Evolutionary conservation across 176 grass and related monocot species (phyloP), one percentile per base, ranked within the genome.

Genomic region (Olyra latifolia): DNA sequence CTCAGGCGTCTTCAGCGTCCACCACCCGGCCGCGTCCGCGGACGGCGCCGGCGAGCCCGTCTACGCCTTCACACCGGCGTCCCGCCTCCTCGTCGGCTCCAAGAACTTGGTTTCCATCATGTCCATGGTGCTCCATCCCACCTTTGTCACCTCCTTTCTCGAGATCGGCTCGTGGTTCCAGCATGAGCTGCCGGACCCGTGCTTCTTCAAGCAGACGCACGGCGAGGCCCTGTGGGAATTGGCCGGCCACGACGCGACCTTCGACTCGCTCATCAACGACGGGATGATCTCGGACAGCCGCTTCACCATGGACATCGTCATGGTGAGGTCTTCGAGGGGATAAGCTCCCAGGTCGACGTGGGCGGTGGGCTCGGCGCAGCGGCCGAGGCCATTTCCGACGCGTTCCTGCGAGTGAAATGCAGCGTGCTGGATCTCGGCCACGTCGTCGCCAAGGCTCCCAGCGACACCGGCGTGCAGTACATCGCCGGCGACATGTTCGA

Each of bases 201-300:
- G 8, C 80, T 4, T 82, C 42, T 72, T 82, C 56, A 62, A 46
- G 68, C 19, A 20, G 56, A 15, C 29, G 68, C 55, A 82, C n/a
- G 56, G 80, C 27, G 7, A 62, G 20, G 7, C 56, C 13, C 0
- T 82, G 1, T 93, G 80, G 70, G 57, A 81, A 20, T 3, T 87
- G 68, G 53, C 87, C 20, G 39, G 23, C 25, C 10, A 25, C 17
- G 2, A 69, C 48, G 13, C 83, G 0, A 16, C 78, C 4, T 72
- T 87, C 12, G 80, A 89, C 75, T 20, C 47, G 7, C 23, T 87
- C 25, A 1, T 93, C 52, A 89, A 93, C 54, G 56, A 80, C 47
- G 87, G 1, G 3, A 89, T 92, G 87, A 61, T 60, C n/a, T 74
- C 61, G 0, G 90, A 92, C 57, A 75, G 85, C 61, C 28, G 24